Conservation (phyloP, 495 filamentous ascomycete genomes). For the Monascus purpureus region DNA sequence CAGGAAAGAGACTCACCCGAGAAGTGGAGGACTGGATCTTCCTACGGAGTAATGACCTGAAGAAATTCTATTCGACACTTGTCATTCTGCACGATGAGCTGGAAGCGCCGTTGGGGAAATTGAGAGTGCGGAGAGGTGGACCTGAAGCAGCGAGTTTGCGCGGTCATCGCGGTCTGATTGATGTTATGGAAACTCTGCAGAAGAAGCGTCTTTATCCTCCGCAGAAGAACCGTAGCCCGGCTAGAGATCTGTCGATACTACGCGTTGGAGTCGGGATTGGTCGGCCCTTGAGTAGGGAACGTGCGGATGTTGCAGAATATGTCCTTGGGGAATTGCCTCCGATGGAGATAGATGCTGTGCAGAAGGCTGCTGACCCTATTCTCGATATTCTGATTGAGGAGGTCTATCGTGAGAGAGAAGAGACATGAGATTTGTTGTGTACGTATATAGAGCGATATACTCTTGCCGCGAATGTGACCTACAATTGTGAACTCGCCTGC, state of each 20-base stretch:
- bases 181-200: constrained; percentile 37
- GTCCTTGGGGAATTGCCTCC: constrained; percentile 50
- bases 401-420: constrained; percentile 15
- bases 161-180: constrained; percentile 74
- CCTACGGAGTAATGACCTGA: constrained; percentile 6
- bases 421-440: neutral
- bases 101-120: constrained; percentile 50
- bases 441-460: too few species aligned
- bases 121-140: constrained; percentile 44
- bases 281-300: constrained; percentile 44
- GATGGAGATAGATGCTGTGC: constrained; percentile 35
- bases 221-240: constrained; percentile 11
- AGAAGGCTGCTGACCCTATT: constrained; percentile 34
- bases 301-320: constrained; percentile 44
- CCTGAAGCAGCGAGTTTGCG: constrained; percentile 36
- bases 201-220: constrained; percentile 18
- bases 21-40: constrained; percentile 29
- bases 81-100: constrained; percentile 78
- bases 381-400: constrained; percentile 35
- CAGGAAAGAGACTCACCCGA: constrained; percentile 34
- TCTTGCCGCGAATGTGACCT: too few species aligned
- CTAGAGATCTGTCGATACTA: constrained; percentile 22
- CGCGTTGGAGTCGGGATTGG: constrained; percentile 62
- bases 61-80: constrained; percentile 28
- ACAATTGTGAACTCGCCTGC: too few species aligned